Evolutionary conservation across 176 grass and related monocot species (phyloP).

Genomic region (Aegilops speltoides): DNA sequence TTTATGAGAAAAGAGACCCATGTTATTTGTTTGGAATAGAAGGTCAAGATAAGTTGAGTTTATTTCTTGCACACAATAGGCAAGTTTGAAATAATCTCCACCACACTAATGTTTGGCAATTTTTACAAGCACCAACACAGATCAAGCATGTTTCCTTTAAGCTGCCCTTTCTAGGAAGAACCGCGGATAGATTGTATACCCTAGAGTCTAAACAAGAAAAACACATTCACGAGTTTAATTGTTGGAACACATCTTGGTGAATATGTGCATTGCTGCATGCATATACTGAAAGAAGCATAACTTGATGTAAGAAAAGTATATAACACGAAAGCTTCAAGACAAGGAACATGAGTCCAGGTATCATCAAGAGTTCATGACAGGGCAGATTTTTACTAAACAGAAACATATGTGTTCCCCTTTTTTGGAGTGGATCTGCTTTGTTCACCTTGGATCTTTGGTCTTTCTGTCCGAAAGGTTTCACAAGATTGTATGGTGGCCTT

Average conservation of each 20-base stretch:
- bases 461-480: slow-evolving; percentile 80
- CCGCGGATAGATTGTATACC: neutral
- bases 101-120: neutral
- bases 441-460: slow-evolving; percentile 78
- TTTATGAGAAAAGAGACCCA: neutral
- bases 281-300: neutral
- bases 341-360: neutral
- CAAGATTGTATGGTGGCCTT: slow-evolving; percentile 87
- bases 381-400: slow-evolving; percentile 4
- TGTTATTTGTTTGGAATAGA: neutral
- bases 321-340: neutral
- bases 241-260: neutral
- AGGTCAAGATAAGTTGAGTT: neutral
- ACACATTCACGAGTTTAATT: neutral
- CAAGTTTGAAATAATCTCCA: neutral
- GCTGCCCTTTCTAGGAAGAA: neutral
- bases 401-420: slow-evolving; percentile 16
- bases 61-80: neutral
- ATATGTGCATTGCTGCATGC: slow-evolving; percentile 12
- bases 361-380: neutral
- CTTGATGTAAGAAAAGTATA: neutral
- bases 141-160: slow-evolving; percentile 3
- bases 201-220: slow-evolving; percentile 9
- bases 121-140: neutral
- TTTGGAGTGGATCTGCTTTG: slow-evolving; percentile 21